Conservation (phyloP, 1,284 basidiomycete genomes). For the Termitomyces sp. region DNA sequence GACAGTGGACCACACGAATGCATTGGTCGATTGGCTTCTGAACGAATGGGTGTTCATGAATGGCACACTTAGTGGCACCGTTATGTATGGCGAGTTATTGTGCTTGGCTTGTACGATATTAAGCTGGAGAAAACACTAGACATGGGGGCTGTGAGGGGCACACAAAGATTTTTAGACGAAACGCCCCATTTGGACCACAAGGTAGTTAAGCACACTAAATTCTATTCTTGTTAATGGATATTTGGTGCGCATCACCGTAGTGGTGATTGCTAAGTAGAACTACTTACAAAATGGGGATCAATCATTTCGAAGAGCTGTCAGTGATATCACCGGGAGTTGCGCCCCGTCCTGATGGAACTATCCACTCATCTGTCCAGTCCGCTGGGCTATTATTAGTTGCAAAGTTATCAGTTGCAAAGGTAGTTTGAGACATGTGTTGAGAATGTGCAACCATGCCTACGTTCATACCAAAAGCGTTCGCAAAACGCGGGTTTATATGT, state of each 20-base stretch:
- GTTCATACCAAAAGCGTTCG: slow-evolving; percentile 48
- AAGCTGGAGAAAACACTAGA: neutral
- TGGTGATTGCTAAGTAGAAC: neutral
- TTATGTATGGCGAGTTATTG: too few species aligned
- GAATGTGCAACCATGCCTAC: slow-evolving; percentile 17
- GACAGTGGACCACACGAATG: neutral
- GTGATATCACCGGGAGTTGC: neutral
- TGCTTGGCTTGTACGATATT: neutral
- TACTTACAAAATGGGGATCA: slow-evolving; percentile 1
- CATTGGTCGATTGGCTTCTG: neutral
- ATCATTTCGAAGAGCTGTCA: slow-evolving; percentile 4
- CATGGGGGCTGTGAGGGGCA: neutral
- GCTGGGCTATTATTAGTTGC: neutral
- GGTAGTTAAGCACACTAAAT: neutral
- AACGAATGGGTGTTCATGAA: neutral
- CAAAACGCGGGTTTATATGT: slow-evolving; percentile 78
- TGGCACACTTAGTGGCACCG: neutral
- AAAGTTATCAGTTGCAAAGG: neutral
- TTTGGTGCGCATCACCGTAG: neutral
- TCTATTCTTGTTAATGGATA: neutral
- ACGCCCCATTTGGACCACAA: neutral
- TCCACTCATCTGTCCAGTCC: slow-evolving; percentile 21
- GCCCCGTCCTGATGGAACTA: slow-evolving; percentile 8
- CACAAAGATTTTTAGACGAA: neutral
- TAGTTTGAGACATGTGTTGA: slow-evolving; percentile 10